Percentiles rank a stretch among this genome's conserved stretches.
Conservation (phyloP, 331 rosid genomes). For the Rosa hybrid region DNA sequence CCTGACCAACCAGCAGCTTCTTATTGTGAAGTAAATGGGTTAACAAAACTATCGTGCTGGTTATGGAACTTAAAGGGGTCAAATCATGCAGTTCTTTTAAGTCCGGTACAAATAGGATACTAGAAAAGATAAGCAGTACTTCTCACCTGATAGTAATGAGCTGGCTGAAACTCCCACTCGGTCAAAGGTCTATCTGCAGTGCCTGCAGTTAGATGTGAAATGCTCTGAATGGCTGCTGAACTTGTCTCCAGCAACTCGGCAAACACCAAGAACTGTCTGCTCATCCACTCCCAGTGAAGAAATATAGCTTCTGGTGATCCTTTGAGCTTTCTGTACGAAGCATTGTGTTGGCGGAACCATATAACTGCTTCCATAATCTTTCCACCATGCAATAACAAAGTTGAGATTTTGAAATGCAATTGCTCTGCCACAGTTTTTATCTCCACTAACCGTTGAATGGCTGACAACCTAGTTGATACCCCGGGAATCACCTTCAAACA, state of each 20-base stretch:
- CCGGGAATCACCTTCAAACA: slow-evolving; percentile 68
- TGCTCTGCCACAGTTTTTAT: slow-evolving; percentile 82
- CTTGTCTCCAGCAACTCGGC: slow-evolving; percentile 92
- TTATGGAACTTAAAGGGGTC: neutral
- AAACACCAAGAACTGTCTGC: slow-evolving; percentile 91
- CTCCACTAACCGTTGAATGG: slow-evolving; percentile 85
- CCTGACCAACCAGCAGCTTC: slow-evolving; percentile 10
- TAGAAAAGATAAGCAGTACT: slow-evolving; percentile 25
- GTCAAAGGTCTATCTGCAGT: slow-evolving; percentile 63
- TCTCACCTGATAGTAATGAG: slow-evolving; percentile 82
- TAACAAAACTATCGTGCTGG: neutral
- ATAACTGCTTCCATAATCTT: slow-evolving; percentile 77
- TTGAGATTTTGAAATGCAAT: slow-evolving; percentile 82
- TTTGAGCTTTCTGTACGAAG: slow-evolving; percentile 64
- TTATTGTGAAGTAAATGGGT: neutral
- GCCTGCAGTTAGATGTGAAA: slow-evolving; percentile 47
- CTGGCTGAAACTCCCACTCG: slow-evolving; percentile 87
- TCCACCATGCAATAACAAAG: slow-evolving; percentile 90
- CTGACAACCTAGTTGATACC: slow-evolving; percentile 67
- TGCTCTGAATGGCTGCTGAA: slow-evolving; percentile 47
- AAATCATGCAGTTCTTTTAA: neutral
- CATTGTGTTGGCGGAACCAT: slow-evolving; percentile 83
- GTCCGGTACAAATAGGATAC: neutral
- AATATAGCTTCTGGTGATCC: slow-evolving; percentile 82
- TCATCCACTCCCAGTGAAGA: slow-evolving; percentile 99